Evolutionary conservation across 108 stramenopile species (phyloP), one percentile per base, ranked within the genome.

Genomic region (Cyclotella baltica): DNA sequence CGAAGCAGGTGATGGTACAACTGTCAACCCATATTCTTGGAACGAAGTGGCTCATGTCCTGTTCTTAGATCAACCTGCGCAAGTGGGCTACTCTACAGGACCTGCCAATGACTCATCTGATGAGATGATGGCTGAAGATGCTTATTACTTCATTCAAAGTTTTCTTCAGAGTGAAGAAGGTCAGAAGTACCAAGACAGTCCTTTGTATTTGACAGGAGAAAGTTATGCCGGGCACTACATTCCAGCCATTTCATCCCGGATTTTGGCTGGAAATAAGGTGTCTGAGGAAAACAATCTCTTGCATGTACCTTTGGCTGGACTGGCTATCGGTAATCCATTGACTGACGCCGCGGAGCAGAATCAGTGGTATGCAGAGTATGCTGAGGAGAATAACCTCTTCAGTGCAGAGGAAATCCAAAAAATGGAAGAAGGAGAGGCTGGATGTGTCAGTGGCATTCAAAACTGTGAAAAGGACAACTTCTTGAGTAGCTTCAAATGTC

Each of bases 201-300:
- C 92, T 22, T 75, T 97, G 29, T 96, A 72, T 77, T 88, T 97
- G 67, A 86, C 93, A 11, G 93, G 94, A 23, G 93, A 93, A 65
- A 91, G 92, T 5, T 98, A 98, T 77, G 99, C 93, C 4, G 99
- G 99, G 4, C 99, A 99, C 80, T 99, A 98, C 83, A 96, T 92
- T 13, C 97, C 98, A 19, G 94, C 94, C 65, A 93, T 98, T 64
- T 86, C 95, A 1, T 84, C 92, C 73, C 62, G 85, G 51, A 82
- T 97, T 46, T 90, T 73, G 83, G 28, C 63, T 47, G 87, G 85
- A 13, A 94, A 96, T 81, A 81, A 90, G 67, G 81, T 55, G 34
- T 76, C 47, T 56, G 62, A 25, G 85, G 86, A 10, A 87, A 80
- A 11, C 83, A 4, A 13, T 52, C 51, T 86, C 22, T 77, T 88